phyloP scores from a whole-genome alignment of 495 filamentous ascomycete genomes.

The Penicillium antarcticum region DNA sequence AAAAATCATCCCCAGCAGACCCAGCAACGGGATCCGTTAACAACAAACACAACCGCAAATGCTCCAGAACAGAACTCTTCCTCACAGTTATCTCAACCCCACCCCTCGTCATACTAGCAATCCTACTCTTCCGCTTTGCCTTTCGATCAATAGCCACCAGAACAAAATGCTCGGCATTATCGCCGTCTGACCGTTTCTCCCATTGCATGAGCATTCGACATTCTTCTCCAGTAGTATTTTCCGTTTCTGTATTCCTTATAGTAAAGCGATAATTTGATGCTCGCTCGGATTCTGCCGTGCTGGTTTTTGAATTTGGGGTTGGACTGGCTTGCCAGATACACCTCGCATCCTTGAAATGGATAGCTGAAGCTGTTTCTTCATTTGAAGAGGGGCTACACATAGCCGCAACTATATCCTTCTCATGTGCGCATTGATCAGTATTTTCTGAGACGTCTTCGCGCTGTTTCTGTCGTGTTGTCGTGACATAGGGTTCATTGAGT shows the following conservation, averaged over 20 bases:
- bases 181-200: constrained; percentile 14
- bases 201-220: constrained; percentile 23
- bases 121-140: constrained; percentile 19
- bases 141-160: constrained; percentile 25
- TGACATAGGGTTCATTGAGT: constrained; percentile 26
- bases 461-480: neutral
- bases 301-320: neutral
- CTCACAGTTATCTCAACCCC: constrained; percentile 21
- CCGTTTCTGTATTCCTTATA: constrained; percentile 8
- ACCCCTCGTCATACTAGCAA: constrained; percentile 22
- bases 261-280: constrained; percentile 19
- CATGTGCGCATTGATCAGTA: neutral
- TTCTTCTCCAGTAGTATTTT: neutral
- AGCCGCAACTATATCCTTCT: constrained; percentile 20
- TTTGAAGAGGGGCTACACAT: constrained; percentile 10
- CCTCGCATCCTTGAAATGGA: constrained; percentile 19
- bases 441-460: constrained; percentile 6
- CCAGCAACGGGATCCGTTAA: constrained; percentile 11
- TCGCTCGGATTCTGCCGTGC: constrained; percentile 2
- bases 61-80: constrained; percentile 22
- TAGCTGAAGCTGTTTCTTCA: neutral
- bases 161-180: constrained; percentile 15
- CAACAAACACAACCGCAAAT: constrained; percentile 16
- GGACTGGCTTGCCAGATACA: constrained; percentile 15
- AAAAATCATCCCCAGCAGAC: neutral